A percentile compares a stretch with the other conserved stretches of the same genome.
phyloP scores from a whole-genome alignment of 768 basidiomycete genomes.

The Mycena maculata region DNA sequence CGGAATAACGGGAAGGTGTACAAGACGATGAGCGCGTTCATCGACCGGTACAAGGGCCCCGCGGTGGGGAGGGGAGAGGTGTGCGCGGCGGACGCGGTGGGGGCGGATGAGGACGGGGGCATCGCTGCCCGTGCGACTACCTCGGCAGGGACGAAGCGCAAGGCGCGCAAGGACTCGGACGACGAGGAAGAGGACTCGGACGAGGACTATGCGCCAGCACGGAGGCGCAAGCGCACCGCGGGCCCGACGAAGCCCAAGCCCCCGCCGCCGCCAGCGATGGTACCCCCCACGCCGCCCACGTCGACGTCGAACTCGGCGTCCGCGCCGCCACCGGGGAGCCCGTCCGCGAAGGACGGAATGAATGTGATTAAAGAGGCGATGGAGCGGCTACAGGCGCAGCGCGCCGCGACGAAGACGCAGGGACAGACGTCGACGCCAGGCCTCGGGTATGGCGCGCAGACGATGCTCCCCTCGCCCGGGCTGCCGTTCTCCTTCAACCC shows the following conservation, averaged over 20 bases:
- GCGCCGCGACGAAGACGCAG: neutral
- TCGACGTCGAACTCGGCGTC: neutral
- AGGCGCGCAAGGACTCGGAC: slow-evolving; percentile 26
- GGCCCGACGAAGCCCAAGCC: neutral
- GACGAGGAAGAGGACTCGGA: slow-evolving; percentile 37
- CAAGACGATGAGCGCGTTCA: slow-evolving; percentile 66
- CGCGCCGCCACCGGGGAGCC: neutral
- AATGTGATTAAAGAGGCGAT: slow-evolving; percentile 4
- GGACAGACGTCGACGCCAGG: too few species aligned
- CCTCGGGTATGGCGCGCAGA: neutral
- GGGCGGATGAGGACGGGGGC: neutral
- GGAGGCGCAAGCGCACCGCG: slow-evolving; percentile 21
- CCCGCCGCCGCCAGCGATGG: neutral
- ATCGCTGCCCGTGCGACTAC: neutral
- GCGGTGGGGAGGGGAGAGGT: slow-evolving; percentile 1
- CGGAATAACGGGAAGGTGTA: slow-evolving; percentile 70
- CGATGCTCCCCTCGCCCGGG: neutral
- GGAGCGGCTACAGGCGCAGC: slow-evolving; percentile 11
- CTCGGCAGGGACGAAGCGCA: slow-evolving; percentile 32
- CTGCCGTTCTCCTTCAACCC: slow-evolving; percentile 10
- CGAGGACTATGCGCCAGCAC: slow-evolving; percentile 29
- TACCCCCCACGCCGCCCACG: slow-evolving; percentile 18
- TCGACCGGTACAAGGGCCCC: slow-evolving; percentile 41
- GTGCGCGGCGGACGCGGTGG: slow-evolving; percentile 39
- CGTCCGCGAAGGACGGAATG: neutral